These are phyloP conservation scores for Puccinia brachypodii DNA, from an alignment of 1,284 basidiomycete genomes.

Conservation along the genomic window DNA sequence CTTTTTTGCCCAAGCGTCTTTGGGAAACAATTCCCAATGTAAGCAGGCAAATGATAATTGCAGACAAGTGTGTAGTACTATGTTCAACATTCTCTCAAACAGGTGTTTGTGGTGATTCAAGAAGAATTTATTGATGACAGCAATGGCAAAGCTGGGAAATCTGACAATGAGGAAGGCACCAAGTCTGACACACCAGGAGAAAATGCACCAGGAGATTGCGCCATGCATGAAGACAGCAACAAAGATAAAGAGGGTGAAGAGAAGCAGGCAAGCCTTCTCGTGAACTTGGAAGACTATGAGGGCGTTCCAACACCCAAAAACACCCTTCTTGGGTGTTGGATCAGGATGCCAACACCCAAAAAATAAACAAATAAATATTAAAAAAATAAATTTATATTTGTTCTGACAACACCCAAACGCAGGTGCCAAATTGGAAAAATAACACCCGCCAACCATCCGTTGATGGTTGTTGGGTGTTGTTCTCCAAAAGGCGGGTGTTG, in stretches of 20 bases:
- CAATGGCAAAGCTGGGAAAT: slow-evolving; percentile 43
- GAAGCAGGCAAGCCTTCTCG: slow-evolving; percentile 20
- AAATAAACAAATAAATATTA: too few relatives aligned
- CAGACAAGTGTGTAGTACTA: slow-evolving; percentile 5
- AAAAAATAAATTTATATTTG: too few relatives aligned
- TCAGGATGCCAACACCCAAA: too few relatives aligned
- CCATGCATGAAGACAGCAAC: slow-evolving; percentile 19
- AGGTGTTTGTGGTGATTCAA: slow-evolving; percentile 52
- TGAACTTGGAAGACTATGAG: not conserved
- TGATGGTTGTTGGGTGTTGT: too few relatives aligned
- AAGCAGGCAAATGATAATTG: slow-evolving; percentile 58
- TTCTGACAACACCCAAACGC: too few relatives aligned
- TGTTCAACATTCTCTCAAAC: not conserved
- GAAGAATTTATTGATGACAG: slow-evolving; percentile 57
- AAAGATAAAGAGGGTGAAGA: slow-evolving; percentile 15
- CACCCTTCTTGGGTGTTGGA: too few relatives aligned
- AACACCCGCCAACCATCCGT: too few relatives aligned
- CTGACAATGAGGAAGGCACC: not conserved
- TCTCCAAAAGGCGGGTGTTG: too few relatives aligned
- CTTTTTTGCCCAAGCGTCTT: slow-evolving; percentile 60
- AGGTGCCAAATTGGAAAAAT: too few relatives aligned
- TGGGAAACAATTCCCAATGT: slow-evolving; percentile 59
- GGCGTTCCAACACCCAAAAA: too few relatives aligned
- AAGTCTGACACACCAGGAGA: slow-evolving; percentile 20
- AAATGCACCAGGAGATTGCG: not conserved